A percentile compares a stretch with the other conserved stretches of the same genome.
phyloP scores from a whole-genome alignment of 2,329 filamentous ascomycete species.

The Neonectria punicea region DNA sequence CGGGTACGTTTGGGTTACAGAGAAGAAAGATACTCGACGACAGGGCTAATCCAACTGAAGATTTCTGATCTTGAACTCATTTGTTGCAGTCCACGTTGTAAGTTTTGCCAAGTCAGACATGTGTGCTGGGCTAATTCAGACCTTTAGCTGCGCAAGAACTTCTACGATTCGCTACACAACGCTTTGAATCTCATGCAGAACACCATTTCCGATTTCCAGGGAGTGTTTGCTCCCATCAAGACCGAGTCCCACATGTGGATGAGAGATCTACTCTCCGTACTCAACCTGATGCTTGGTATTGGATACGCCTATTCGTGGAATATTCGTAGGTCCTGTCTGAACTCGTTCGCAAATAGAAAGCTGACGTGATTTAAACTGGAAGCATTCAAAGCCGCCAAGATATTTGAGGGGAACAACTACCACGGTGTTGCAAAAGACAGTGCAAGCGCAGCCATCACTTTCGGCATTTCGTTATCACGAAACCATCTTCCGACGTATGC shows the following conservation, averaged over 20 bases:
- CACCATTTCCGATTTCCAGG: background rate
- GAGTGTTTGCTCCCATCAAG: background rate
- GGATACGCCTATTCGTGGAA: background rate
- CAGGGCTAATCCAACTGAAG: background rate
- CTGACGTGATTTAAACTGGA: background rate
- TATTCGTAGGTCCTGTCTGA: background rate
- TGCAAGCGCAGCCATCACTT: background rate
- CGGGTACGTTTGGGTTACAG: background rate
- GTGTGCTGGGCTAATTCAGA: background rate
- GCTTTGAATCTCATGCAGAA: background rate
- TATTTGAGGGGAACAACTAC: background rate
- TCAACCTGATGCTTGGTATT: background rate
- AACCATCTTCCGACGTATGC: background rate
- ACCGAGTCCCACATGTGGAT: background rate
- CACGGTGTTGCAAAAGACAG: constrained; percentile 2
- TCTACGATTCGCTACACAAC: background rate
- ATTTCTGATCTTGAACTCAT: background rate
- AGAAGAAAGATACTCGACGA: background rate
- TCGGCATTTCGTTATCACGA: background rate
- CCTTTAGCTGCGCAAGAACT: background rate
- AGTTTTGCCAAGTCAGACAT: background rate
- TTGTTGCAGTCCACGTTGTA: background rate
- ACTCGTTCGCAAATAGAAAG: background rate
- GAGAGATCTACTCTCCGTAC: background rate
- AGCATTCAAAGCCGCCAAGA: constrained; percentile 1